Evolutionary conservation across 2,329 filamentous ascomycete species (phyloP), one percentile per base, ranked within the genome.

Genomic region (Zelopaecilomyces penicillatus): DNA sequence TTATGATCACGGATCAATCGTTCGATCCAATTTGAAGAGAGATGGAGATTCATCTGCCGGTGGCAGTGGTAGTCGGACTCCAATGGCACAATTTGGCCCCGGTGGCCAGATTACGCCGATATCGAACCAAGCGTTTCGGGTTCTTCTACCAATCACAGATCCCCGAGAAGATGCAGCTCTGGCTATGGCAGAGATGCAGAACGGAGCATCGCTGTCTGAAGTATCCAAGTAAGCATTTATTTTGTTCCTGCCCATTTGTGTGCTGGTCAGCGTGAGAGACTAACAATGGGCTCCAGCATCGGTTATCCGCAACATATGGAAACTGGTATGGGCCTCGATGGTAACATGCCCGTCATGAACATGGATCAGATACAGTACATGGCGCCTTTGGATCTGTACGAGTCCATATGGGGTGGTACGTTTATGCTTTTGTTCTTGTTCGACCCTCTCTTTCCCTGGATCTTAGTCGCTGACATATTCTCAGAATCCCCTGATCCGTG

Each of bases 341-440:
- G 19, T 19, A 71, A 71, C 38, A 61, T 79, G 41, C 60, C 65
- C 40, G 60, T 66, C 32, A 63, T 78, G 69, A 78, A 67, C 37
- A 64, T 76, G 8, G 79, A 82, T 48, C 75, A 76, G 11, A 67
- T 73, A 3, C 66, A 76, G 31, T 75, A 78, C 52, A 78, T 83
- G 69, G 80, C 79, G 33, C 80, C 80, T 1, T 79, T 83, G 77
- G 80, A 83, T 48, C 63, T 83, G 1, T 83, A 82, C 56, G 78
- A 83, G 54, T 81, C 78, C 4, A 83, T 83, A 38, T 83, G 82
- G 65, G 82, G 78, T 71, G 79, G 78, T 82, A 63, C 59, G 75
- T 67, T 30, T 82, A 63, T 59, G 75, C 67, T 30, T 30, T 49
- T 26, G 11, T 26, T 19, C 42, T 3, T 26, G 11, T 30, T 33